phyloP scores from a whole-genome alignment of 1,139 yeast genomes.

The Pichia sp. region DNA sequence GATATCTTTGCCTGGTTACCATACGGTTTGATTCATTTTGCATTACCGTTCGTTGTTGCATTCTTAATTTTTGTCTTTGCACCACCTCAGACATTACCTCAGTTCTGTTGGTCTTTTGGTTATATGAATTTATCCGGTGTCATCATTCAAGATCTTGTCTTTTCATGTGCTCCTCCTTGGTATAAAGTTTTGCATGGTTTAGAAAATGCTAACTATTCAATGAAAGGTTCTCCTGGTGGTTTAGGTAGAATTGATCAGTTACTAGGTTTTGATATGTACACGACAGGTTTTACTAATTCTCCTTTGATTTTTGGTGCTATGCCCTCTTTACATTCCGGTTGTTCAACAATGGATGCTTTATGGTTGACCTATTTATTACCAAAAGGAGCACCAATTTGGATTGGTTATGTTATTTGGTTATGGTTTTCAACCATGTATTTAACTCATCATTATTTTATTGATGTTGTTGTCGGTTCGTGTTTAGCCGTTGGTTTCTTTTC shows the following conservation, averaged over 20 bases:
- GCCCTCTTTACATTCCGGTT: constrained; percentile 89
- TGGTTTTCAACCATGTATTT: constrained; percentile 99
- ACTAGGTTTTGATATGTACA: constrained; percentile 77
- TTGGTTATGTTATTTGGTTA: constrained; percentile 77
- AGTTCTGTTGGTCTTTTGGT: constrained; percentile 95
- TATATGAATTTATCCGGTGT: constrained; percentile 91
- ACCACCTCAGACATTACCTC: constrained; percentile 83
- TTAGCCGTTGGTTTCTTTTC: constrained; percentile 25
- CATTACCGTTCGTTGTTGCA: constrained; percentile 85
- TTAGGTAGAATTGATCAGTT: constrained; percentile 79
- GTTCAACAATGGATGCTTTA: constrained; percentile 89
- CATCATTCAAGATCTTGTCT: constrained; percentile 58
- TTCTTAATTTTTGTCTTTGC: constrained; percentile 75
- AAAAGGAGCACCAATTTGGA: constrained; percentile 52
- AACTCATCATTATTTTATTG: constrained; percentile 93
- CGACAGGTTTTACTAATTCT: constrained; percentile 79
- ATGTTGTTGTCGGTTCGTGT: constrained; percentile 69
- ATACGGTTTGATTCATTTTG: constrained; percentile 85
- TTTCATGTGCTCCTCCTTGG: constrained; percentile 99
- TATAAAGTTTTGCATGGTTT: constrained; percentile 81
- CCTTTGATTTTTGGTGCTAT: constrained; percentile 97
- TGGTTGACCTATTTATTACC: constrained; percentile 82
- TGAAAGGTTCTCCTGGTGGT: constrained; percentile 97
- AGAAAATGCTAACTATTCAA: constrained; percentile 83
- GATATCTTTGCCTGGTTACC: constrained; percentile 95